Evolutionary conservation across 2,329 filamentous ascomycete species (phyloP).

Genomic region (Colletotrichum scovillei): DNA sequence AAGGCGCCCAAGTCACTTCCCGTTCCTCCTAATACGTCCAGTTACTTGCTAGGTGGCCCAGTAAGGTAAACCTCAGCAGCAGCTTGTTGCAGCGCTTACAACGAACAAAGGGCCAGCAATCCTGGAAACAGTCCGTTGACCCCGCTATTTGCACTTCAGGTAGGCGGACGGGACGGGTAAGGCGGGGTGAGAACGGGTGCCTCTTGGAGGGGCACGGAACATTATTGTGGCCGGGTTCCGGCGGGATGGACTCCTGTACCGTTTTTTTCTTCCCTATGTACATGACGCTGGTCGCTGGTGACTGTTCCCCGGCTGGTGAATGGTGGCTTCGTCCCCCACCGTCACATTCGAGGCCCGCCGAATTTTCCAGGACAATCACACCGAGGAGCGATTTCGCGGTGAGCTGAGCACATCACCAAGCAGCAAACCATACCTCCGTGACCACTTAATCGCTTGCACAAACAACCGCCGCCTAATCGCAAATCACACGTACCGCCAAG

Average conservation of each 20-base stretch:
- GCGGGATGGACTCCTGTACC: neutral
- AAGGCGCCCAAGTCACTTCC: too few species aligned
- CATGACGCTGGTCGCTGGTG: neutral
- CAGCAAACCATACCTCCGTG: neutral
- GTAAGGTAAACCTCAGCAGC: neutral
- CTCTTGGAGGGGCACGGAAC: constrained; percentile 25
- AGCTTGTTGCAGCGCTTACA: neutral
- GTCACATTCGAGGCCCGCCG: constrained; percentile 29
- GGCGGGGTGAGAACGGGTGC: neutral
- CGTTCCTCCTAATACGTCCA: too few species aligned
- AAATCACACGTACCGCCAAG: constrained; percentile 37
- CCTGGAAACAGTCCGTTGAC: neutral
- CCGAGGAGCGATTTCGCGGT: neutral
- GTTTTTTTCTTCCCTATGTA: neutral
- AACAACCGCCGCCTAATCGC: neutral
- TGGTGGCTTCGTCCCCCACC: constrained; percentile 24
- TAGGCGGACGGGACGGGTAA: neutral
- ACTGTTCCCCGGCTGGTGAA: neutral
- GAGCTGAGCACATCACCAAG: neutral
- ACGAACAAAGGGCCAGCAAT: neutral
- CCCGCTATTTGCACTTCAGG: neutral
- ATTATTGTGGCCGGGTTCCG: constrained; percentile 3
- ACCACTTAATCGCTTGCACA: neutral
- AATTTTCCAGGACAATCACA: constrained; percentile 27
- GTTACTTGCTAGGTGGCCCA: too few species aligned